phyloP scores from a whole-genome alignment of 2,329 filamentous ascomycete species.

The Sporothrix euskadiensis region DNA sequence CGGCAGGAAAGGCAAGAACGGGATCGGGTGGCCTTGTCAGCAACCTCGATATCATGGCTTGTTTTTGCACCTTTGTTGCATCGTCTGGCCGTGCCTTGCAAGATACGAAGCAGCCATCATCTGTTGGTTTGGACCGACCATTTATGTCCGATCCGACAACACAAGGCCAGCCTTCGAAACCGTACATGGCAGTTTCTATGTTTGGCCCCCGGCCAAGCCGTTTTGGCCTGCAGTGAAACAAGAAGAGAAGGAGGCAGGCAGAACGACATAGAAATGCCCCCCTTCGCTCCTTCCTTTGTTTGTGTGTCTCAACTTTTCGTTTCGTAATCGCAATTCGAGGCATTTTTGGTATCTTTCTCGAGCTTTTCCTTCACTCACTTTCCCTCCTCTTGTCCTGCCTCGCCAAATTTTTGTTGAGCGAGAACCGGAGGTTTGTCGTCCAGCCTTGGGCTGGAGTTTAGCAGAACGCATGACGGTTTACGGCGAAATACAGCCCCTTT shows the following conservation, averaged over 20 bases:
- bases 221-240: slow-evolving; percentile 21
- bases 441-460: too few species aligned
- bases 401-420: slow-evolving; percentile 6
- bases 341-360: slow-evolving; percentile 2
- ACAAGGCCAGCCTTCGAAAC: slow-evolving; percentile 3
- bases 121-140: neutral
- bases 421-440: slow-evolving; percentile 25
- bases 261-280: neutral
- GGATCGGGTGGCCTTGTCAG: neutral
- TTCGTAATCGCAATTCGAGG: slow-evolving; percentile 4
- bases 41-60: neutral
- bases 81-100: neutral
- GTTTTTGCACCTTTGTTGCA: neutral
- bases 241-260: neutral
- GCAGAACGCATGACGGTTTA: neutral
- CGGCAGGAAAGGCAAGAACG: neutral
- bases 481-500: slow-evolving; percentile 18
- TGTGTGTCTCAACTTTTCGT: slow-evolving; percentile 4
- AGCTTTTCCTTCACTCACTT: neutral
- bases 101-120: neutral
- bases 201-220: slow-evolving; percentile 4
- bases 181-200: neutral
- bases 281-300: neutral
- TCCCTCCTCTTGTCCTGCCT: neutral
- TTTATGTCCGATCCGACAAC: neutral